Evolutionary conservation across 108 stramenopile species (phyloP), one percentile per base, ranked within the genome.

Genomic region (Schizochytrium sp.): DNA sequence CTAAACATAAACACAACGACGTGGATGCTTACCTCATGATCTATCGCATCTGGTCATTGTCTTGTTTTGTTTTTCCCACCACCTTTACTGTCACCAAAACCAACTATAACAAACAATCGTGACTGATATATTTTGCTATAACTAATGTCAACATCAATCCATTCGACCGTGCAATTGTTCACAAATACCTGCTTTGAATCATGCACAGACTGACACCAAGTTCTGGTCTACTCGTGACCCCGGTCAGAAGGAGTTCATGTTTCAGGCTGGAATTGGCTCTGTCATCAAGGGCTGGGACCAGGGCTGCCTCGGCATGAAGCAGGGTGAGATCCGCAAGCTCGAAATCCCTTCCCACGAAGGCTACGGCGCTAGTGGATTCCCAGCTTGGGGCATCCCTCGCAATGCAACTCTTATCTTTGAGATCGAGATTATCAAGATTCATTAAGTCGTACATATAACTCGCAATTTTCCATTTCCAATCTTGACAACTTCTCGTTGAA

Each of bases 341-440:
- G 94, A 93, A 8, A 91, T 96, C 58, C 95, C 96, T 2, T 90
- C 95, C 56, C 69, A 92, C 28, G 95, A 94, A 87, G 96, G 91
- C 13, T 97, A 97, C 90, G 96, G 97, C 46, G 92, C 90, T 46
- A 88, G 76, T 53, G 96, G 96, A 40, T 95, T 92, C 91, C 94
- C 94, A 38, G 96, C 96, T 3, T 87, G 91, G 46, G 46, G 46
- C 42, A 95, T 97, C 49, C 96, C 96, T 2, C 94, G 96, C 28
- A 89, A 91, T 45, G 90, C 94, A 3, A 95, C 95, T n/a, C 94
- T 96, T 17, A 89, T 94, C 53, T 97, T 95, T 76, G 94, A 94
- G 72, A 76, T 96, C 2, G 96, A 97, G 90, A 88, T 97, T 50
- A 59, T 96, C 56, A 87, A 59, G 45, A 41, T 60, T 28, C 41